phyloP scores from a whole-genome alignment of 2,329 filamentous ascomycete species.

The Ascochyta fabae region DNA sequence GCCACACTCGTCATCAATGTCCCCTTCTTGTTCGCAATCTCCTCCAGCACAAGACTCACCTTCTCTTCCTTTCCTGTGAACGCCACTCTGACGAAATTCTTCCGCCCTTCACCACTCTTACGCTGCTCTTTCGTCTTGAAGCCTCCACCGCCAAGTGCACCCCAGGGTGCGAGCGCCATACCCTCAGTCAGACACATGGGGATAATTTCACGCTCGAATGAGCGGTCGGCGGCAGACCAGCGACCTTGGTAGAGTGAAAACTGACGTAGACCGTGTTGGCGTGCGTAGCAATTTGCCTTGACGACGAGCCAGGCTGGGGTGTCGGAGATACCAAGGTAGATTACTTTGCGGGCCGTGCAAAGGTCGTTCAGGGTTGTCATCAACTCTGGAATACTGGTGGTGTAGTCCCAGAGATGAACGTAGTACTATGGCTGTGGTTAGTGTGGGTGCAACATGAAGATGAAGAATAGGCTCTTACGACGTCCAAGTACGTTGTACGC shows the following conservation, averaged over 20 bases:
- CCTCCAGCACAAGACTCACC: conserved; percentile 64
- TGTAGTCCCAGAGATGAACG: conserved; percentile 52
- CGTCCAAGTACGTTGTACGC: conserved; percentile 71
- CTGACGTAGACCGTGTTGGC: conserved; percentile 47
- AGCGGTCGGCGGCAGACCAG: conserved; percentile 67
- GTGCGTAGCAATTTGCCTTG: conserved; percentile 43
- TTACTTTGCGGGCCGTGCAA: conserved; percentile 49
- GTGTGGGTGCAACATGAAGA: conserved; percentile 44
- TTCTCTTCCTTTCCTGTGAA: conserved; percentile 56
- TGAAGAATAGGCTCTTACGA: conserved; percentile 17
- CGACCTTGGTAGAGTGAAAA: conserved; percentile 68
- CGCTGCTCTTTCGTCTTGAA: conserved; percentile 45
- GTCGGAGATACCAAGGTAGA: conserved; percentile 55
- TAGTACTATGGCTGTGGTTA: conserved; percentile 40
- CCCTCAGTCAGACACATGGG: conserved; percentile 69
- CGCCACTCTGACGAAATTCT: conserved; percentile 42
- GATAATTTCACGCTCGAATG: conserved; percentile 73
- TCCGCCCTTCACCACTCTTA: conserved; percentile 38
- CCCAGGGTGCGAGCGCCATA: conserved; percentile 66
- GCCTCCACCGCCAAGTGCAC: conserved; percentile 57
- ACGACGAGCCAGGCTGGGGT: conserved; percentile 50
- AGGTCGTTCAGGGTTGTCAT: conserved; percentile 53
- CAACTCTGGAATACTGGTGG: conserved; percentile 52
- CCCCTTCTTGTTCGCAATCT: conserved; percentile 64
- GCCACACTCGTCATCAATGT: conserved; percentile 66